Percentiles rank a stretch among this genome's conserved stretches.
Evolutionary conservation across 2,329 filamentous ascomycete species (phyloP).

Genomic region (Trichoderma atroviride): DNA sequence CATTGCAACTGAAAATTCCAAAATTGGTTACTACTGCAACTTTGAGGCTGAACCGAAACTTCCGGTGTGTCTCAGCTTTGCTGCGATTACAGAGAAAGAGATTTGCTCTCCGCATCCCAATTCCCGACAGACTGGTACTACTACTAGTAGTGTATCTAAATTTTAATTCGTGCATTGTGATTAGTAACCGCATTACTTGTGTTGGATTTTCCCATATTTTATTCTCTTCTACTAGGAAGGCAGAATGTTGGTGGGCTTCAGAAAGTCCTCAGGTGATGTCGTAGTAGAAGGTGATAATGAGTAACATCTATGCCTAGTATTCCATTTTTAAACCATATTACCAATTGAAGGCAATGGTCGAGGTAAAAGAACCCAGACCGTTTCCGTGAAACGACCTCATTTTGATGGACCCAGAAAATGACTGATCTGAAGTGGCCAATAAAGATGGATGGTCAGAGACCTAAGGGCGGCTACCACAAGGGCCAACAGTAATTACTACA

Average conservation of each 20-base stretch:
- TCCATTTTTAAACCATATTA: neutral
- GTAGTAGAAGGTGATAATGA: neutral
- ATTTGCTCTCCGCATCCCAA: neutral
- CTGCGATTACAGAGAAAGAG: neutral
- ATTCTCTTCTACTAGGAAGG: neutral
- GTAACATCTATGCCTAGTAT: neutral
- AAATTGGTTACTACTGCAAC: neutral
- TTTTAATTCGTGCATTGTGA: neutral
- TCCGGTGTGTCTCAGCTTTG: neutral
- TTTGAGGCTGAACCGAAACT: neutral
- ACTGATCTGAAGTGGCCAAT: constrained; percentile 14
- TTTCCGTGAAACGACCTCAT: neutral
- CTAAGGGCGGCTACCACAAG: constrained; percentile 1
- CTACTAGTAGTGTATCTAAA: too few species aligned
- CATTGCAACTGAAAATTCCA: neutral
- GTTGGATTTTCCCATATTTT: neutral
- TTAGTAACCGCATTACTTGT: neutral
- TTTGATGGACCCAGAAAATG: constrained; percentile 2
- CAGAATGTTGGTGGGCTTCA: neutral
- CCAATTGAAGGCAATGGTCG: neutral
- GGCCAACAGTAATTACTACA: constrained; percentile 4
- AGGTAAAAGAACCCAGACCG: neutral
- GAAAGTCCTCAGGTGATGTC: neutral
- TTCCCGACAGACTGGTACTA: neutral
- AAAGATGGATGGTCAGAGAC: neutral